phyloP scores from a whole-genome alignment of 2,329 filamentous ascomycete genomes.

The Herpotrichia juniperi region DNA sequence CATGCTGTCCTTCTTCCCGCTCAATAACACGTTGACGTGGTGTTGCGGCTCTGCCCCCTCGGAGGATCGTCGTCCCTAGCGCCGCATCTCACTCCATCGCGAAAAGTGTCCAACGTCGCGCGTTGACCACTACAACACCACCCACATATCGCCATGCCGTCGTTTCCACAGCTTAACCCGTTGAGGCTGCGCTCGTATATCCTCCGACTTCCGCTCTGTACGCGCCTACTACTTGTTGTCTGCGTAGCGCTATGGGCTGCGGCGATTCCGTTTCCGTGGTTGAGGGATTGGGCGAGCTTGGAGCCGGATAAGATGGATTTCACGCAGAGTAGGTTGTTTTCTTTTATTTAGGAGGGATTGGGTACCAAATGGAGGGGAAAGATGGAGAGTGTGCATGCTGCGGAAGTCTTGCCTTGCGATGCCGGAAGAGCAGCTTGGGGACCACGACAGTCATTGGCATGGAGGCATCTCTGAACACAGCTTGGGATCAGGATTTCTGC shows the following conservation, averaged over 20 bases:
- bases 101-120: not conserved
- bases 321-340: constrained; percentile 69
- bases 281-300: constrained; percentile 78
- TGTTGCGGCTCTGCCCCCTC: constrained; percentile 10
- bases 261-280: constrained; percentile 72
- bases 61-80: constrained; percentile 10
- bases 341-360: constrained; percentile 1
- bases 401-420: not conserved
- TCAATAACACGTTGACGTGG: constrained; percentile 7
- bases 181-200: constrained; percentile 79
- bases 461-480: not conserved
- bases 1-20: constrained; percentile 32
- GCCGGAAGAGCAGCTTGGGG: not conserved
- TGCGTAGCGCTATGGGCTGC: constrained; percentile 74
- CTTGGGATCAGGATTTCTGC: too few relatives aligned
- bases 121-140: constrained; percentile 19
- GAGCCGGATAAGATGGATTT: constrained; percentile 78
- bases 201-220: constrained; percentile 85
- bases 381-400: not conserved
- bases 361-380: constrained; percentile 1
- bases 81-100: constrained; percentile 10
- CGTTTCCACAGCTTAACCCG: constrained; percentile 69
- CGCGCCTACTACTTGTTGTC: constrained; percentile 69
- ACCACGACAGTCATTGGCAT: not conserved
- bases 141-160: constrained; percentile 40